A percentile compares a stretch with the other conserved stretches of the same genome.
These are phyloP conservation scores for Penicillium decumbens DNA, from an alignment of 2,329 filamentous ascomycete genomes.

Conservation along the genomic window DNA sequence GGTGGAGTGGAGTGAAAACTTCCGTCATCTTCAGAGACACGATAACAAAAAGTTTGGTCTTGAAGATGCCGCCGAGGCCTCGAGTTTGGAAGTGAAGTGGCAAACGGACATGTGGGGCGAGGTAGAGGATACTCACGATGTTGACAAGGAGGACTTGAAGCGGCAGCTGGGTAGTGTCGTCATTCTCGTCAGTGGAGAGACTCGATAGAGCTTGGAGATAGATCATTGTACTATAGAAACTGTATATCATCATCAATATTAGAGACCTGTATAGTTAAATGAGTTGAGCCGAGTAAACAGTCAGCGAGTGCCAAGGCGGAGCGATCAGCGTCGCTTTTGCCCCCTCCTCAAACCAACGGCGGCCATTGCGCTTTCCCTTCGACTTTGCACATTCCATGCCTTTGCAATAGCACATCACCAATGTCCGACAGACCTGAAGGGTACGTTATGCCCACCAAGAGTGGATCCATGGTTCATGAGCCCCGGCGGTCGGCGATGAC, in stretches of 20 bases:
- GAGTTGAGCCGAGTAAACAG: background rate
- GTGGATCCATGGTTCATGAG: slow-evolving; percentile 11
- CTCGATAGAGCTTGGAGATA: slow-evolving; percentile 17
- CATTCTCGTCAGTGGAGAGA: slow-evolving; percentile 65
- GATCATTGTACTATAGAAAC: slow-evolving; percentile 1
- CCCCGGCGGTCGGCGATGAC: slow-evolving; percentile 3
- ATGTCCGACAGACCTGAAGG: slow-evolving; percentile 25
- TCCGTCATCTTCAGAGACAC: slow-evolving; percentile 49
- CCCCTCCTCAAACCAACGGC: slow-evolving; percentile 1
- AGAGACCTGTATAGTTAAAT: background rate
- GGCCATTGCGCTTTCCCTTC: background rate
- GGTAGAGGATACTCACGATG: slow-evolving; percentile 97
- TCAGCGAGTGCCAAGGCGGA: slow-evolving; percentile 14
- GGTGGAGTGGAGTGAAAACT: slow-evolving; percentile 80
- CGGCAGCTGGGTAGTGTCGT: slow-evolving; percentile 85
- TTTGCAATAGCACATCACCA: background rate
- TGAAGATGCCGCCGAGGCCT: slow-evolving; percentile 72
- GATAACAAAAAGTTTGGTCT: slow-evolving; percentile 60
- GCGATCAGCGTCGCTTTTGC: slow-evolving; percentile 5
- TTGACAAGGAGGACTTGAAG: slow-evolving; percentile 82
- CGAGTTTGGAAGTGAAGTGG: slow-evolving; percentile 81
- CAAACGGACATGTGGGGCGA: slow-evolving; percentile 91
- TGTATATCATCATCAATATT: background rate
- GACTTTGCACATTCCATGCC: slow-evolving; percentile 1
- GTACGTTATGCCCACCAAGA: slow-evolving; percentile 14